Percentiles rank a stretch among this genome's conserved stretches.
These are phyloP conservation scores for Arabidopsis hybrid DNA, from an alignment of 441 rosid genomes.

Conservation along the genomic window DNA sequence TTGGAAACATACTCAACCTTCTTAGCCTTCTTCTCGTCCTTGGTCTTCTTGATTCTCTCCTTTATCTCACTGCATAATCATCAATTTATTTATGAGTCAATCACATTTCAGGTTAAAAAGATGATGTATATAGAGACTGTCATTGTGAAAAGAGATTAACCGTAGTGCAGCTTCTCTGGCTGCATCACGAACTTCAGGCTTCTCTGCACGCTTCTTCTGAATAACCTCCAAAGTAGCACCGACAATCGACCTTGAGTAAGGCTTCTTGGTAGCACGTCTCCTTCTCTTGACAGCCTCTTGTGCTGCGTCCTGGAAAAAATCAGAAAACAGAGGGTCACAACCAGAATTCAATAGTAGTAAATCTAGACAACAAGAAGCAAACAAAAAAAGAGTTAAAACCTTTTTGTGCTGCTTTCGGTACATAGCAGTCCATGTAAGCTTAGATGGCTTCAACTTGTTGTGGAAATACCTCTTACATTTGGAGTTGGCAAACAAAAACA, in stretches of 20 bases:
- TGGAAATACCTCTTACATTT: conserved; percentile 93
- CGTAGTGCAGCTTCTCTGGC: conserved; percentile 89
- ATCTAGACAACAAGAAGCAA: background rate
- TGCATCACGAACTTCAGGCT: conserved; percentile 92
- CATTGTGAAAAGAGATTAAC: conserved; percentile 43
- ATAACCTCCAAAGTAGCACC: conserved; percentile 86
- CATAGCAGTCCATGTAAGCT: conserved; percentile 94
- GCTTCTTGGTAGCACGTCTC: conserved; percentile 79
- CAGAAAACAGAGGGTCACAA: background rate
- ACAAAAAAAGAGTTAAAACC: conserved; percentile 45
- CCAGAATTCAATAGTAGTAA: background rate
- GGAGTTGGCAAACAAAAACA: conserved; percentile 82
- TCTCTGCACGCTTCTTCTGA: conserved; percentile 82
- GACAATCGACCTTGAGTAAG: conserved; percentile 85
- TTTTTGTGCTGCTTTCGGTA: conserved; percentile 92
- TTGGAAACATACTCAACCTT: conserved; percentile 69
- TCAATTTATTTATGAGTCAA: background rate
- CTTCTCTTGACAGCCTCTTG: conserved; percentile 84
- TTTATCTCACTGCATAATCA: conserved; percentile 64
- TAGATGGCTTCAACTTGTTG: conserved; percentile 87
- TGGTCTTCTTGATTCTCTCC: conserved; percentile 86
- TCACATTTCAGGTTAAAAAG: background rate
- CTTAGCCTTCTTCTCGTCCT: conserved; percentile 88
- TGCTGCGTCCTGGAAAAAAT: conserved; percentile 63
- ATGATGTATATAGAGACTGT: background rate